Evolutionary conservation across 352 stramenopile species (phyloP).

Genomic region (Thalassiosira livingstoniorum): DNA sequence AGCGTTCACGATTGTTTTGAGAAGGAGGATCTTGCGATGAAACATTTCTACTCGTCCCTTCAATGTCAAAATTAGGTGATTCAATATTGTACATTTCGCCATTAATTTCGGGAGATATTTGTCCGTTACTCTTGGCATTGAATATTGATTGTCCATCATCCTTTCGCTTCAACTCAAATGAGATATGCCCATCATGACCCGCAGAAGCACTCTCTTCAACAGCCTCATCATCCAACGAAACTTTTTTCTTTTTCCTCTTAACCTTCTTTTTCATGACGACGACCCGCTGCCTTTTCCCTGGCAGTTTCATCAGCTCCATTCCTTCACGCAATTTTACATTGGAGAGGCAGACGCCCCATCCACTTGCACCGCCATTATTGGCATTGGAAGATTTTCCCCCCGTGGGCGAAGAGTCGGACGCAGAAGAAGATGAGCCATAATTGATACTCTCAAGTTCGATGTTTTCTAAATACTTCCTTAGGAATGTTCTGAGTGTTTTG

Average conservation of each 20-base stretch:
- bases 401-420: neutral
- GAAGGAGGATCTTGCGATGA: neutral
- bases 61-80: neutral
- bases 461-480: constrained; percentile 82
- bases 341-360: constrained; percentile 79
- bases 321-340: constrained; percentile 83
- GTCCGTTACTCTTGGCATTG: neutral
- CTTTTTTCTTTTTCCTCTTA: constrained; percentile 33
- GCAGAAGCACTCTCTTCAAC: neutral
- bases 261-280: constrained; percentile 48
- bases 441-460: constrained; percentile 82
- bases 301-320: constrained; percentile 76
- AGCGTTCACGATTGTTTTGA: constrained; percentile 17
- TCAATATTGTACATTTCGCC: too few relatives aligned
- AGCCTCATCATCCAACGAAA: neutral
- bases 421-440: constrained; percentile 49
- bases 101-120: neutral
- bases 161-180: neutral
- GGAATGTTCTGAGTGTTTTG: constrained; percentile 77
- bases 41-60: neutral
- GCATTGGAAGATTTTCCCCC: neutral
- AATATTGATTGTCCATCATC: neutral
- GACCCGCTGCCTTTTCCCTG: constrained; percentile 62
- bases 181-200: neutral
- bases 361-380: constrained; percentile 25